Evolutionary conservation across 208 protist species (phyloP).

Genomic region (Leishmania tropica): DNA sequence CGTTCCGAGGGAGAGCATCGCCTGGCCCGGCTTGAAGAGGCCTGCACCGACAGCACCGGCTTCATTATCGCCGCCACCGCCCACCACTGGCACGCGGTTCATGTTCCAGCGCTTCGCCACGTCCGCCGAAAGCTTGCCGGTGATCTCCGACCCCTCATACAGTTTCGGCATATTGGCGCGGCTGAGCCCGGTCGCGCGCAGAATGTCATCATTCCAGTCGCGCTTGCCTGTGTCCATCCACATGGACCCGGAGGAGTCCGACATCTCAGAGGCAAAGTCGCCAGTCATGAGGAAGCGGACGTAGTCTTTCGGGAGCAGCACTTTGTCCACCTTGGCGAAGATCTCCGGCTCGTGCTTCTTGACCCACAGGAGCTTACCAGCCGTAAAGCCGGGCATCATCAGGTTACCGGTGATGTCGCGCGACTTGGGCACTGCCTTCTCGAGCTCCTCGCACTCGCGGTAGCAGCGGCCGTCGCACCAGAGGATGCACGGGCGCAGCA

Average conservation of each 20-base stretch:
- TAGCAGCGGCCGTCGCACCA: constrained; percentile 82
- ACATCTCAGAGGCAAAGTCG: constrained; percentile 71
- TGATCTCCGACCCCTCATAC: constrained; percentile 68
- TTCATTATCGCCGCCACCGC: constrained; percentile 79
- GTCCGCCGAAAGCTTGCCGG: constrained; percentile 41
- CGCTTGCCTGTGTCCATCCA: constrained; percentile 75
- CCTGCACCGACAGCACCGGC: constrained; percentile 69
- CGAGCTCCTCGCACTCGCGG: constrained; percentile 68
- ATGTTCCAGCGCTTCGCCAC: constrained; percentile 64
- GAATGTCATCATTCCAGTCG: constrained; percentile 67
- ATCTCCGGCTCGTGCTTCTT: constrained; percentile 69
- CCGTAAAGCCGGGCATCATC: constrained; percentile 87
- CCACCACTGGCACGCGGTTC: constrained; percentile 57
- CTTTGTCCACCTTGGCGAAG: constrained; percentile 56
- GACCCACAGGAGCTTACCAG: constrained; percentile 82
- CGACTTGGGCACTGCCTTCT: constrained; percentile 54
- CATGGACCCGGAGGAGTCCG: constrained; percentile 73
- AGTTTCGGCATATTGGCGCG: constrained; percentile 74
- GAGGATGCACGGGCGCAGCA: constrained; percentile 78
- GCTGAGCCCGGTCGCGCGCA: constrained; percentile 65
- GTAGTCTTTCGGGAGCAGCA: constrained; percentile 85
- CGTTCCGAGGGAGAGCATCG: constrained; percentile 83
- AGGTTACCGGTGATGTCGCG: constrained; percentile 73
- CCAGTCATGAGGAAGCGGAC: constrained; percentile 71
- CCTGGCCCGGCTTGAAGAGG: constrained; percentile 68